Evolutionary conservation across 495 filamentous ascomycete genomes (phyloP).

Genomic region (Penicillium nucicola): DNA sequence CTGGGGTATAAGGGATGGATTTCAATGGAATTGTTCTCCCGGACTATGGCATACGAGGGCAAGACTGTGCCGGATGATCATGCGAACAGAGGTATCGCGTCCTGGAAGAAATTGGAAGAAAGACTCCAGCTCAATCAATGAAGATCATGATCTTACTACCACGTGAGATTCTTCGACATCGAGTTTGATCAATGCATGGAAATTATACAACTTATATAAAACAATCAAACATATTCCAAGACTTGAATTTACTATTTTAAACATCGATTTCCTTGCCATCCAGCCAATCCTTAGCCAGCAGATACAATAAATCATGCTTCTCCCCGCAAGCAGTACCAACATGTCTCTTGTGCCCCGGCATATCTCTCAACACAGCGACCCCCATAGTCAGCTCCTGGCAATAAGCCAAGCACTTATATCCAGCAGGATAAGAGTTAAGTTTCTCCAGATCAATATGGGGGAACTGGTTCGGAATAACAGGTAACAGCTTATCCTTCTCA

Average conservation of each 20-base stretch:
- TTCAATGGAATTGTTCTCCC: constrained; percentile 63
- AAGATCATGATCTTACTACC: too few relatives aligned
- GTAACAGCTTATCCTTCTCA: constrained; percentile 65
- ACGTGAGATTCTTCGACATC: too few relatives aligned
- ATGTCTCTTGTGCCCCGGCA: constrained; percentile 47
- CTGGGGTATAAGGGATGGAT: constrained; percentile 67
- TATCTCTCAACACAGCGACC: constrained; percentile 38
- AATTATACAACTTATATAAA: too few relatives aligned
- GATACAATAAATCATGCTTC: constrained; percentile 47
- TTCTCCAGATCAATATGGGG: constrained; percentile 47
- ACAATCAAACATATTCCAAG: too few relatives aligned
- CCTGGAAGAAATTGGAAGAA: constrained; percentile 49
- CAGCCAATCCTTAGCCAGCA: constrained; percentile 44
- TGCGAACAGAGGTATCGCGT: constrained; percentile 53
- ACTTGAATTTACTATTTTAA: constrained; percentile 6
- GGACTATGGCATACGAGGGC: constrained; percentile 54
- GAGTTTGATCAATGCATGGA: too few relatives aligned
- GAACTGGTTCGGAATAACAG: constrained; percentile 49
- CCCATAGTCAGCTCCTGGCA: constrained; percentile 47
- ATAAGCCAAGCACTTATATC: constrained; percentile 57
- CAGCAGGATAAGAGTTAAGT: constrained; percentile 49
- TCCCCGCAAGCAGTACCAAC: constrained; percentile 33
- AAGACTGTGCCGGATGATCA: constrained; percentile 54
- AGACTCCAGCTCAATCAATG: constrained; percentile 2
- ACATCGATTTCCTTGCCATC: constrained; percentile 42